phyloP scores from a whole-genome alignment of 1,284 basidiomycete genomes.

The Waitea zeae region DNA sequence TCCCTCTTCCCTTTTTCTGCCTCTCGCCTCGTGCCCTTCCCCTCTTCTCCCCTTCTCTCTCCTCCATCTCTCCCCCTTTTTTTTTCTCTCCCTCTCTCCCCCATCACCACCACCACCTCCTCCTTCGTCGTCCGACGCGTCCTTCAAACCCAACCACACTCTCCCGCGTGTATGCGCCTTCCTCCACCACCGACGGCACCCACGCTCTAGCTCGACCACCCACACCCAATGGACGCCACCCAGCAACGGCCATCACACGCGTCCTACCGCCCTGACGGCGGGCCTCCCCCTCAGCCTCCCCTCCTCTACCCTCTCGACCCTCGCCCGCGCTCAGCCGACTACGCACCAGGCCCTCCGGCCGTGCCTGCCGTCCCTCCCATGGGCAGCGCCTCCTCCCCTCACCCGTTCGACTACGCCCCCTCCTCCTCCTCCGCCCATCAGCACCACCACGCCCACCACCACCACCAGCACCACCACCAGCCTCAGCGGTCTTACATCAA shows the following conservation, averaged over 20 bases:
- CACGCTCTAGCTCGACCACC: not conserved
- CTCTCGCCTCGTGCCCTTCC: no score
- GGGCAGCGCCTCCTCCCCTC: not conserved
- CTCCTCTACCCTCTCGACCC: not conserved
- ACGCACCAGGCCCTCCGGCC: no score
- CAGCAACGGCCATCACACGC: not conserved
- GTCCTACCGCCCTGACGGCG: not conserved
- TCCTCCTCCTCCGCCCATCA: slow-evolving; percentile 5
- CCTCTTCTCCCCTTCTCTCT: not conserved
- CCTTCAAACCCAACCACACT: no score
- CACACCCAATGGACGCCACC: not conserved
- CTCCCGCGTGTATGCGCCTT: no score
- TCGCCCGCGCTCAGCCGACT: slow-evolving; percentile 2
- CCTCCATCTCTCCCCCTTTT: not conserved
- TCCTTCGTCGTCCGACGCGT: no score
- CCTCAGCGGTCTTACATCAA: slow-evolving; percentile 20
- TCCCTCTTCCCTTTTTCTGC: no score
- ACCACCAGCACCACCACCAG: slow-evolving; percentile 2
- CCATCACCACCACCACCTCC: no score
- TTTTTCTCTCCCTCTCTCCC: not conserved
- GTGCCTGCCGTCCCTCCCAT: not conserved
- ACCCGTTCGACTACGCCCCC: not conserved
- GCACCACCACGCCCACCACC: slow-evolving; percentile 8
- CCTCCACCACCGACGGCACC: slow-evolving; percentile 3
- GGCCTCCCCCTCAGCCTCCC: not conserved